A percentile compares a stretch with the other conserved stretches of the same genome.
Evolutionary conservation across 768 basidiomycete genomes (phyloP).

Genomic region (Inosperma sp.): DNA sequence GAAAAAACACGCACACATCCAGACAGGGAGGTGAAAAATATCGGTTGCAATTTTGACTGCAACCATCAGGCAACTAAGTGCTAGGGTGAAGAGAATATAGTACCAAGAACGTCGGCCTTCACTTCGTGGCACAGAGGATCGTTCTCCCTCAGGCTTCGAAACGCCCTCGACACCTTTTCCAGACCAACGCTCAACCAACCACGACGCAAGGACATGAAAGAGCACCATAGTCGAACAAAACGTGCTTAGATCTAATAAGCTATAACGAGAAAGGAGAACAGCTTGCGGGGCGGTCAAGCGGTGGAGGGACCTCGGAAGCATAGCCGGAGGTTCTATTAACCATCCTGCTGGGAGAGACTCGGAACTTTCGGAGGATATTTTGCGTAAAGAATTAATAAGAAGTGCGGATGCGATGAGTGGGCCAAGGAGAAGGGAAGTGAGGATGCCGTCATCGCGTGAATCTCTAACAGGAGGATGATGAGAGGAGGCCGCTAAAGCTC

Average conservation of each 20-base stretch:
- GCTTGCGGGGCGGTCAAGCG: conserved; percentile 47
- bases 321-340: conserved; percentile 71
- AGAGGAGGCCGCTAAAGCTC: not conserved
- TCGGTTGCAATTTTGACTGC: conserved; percentile 46
- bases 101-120: conserved; percentile 59
- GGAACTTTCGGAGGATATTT: conserved; percentile 23
- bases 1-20: conserved; percentile 58
- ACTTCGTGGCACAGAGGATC: conserved; percentile 70
- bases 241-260: conserved; percentile 73
- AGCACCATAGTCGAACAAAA: conserved; percentile 78
- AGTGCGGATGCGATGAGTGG: conserved; percentile 73
- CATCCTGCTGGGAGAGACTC: conserved; percentile 54
- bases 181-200: conserved; percentile 61
- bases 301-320: conserved; percentile 41
- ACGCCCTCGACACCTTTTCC: conserved; percentile 26
- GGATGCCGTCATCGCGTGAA: conserved; percentile 78
- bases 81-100: conserved; percentile 61
- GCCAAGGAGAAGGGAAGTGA: conserved; percentile 79
- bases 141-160: conserved; percentile 55
- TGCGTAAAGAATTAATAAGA: conserved; percentile 41
- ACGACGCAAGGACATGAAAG: conserved; percentile 73
- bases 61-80: conserved; percentile 46
- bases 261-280: conserved; percentile 64
- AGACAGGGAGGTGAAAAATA: conserved; percentile 45
- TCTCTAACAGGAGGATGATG: conserved; percentile 43